Evolutionary conservation across 768 basidiomycete genomes (phyloP).

Genomic region (Lactarius hengduanensis): DNA sequence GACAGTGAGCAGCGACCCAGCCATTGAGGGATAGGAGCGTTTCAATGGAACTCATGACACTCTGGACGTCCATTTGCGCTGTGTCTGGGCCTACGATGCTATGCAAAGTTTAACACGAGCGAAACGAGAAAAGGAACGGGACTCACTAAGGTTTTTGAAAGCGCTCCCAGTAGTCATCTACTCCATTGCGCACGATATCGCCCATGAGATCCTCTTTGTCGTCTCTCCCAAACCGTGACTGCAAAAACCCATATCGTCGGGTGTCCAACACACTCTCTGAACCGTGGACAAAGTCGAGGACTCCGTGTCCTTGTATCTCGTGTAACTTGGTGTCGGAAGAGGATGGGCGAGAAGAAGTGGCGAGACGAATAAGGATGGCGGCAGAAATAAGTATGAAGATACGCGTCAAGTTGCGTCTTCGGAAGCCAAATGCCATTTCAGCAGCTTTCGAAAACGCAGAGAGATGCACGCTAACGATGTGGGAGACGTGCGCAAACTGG

Average conservation of each 20-base stretch:
- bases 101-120: neutral
- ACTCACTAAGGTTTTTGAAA: slow-evolving; percentile 92
- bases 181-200: slow-evolving; percentile 71
- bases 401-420: slow-evolving; percentile 51
- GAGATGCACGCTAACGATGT: neutral
- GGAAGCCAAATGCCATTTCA: slow-evolving; percentile 34
- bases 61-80: slow-evolving; percentile 85
- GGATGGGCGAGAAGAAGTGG: slow-evolving; percentile 37
- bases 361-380: slow-evolving; percentile 40
- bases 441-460: neutral
- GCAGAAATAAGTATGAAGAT: slow-evolving; percentile 39
- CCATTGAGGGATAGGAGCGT: slow-evolving; percentile 94
- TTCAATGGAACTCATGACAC: slow-evolving; percentile 86
- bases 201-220: slow-evolving; percentile 78
- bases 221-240: slow-evolving; percentile 85
- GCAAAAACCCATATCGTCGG: slow-evolving; percentile 84
- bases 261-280: slow-evolving; percentile 83
- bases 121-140: neutral
- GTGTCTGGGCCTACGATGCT: slow-evolving; percentile 85
- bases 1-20: slow-evolving; percentile 96
- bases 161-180: slow-evolving; percentile 85
- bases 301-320: slow-evolving; percentile 56
- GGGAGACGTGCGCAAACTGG: neutral
- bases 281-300: slow-evolving; percentile 62
- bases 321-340: slow-evolving; percentile 31